Base-by-base conservation (phyloP, 2,329 filamentous ascomycete species). In the Fusarium palustre region DNA sequence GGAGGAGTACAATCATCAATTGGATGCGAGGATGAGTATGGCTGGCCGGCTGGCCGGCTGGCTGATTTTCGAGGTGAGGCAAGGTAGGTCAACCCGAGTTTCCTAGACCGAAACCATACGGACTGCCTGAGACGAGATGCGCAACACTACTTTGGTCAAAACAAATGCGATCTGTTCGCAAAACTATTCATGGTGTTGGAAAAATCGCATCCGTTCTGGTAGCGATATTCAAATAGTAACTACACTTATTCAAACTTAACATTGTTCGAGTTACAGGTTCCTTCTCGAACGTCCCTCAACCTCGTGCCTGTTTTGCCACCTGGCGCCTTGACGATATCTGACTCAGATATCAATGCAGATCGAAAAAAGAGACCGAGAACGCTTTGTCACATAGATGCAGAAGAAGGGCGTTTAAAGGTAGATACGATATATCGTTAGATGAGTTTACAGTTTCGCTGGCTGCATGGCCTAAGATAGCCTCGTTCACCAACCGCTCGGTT, bases 281-380 rank as follows among this genome's bases (percentile, higher is more conserved):
- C 24, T 16, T 55, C 56, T 46, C 41, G 28, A 38, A 59, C 28
- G 39, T 69, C 48, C 64, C 36, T n/a, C 50, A 18, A 15, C 38
- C 33, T 42, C 39, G 24, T 24, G 53, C 49, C 41, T 67, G 45
- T 57, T 70, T 69, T 70, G 67, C 66, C 67, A 69, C 67, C 46
- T 41, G 25, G 34, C 55, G 63, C 57, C 53, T 68, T 39, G 57
- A 59, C 54, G 15, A 66, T 53, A 68, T 69, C 67, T 70, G 67
- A 69, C 53, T 69, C 66, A 70, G 66, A 69, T 67, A 59, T 13
- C 54, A 59, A 46, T 52, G 11, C 47, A 20, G 31, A 49, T 56
- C 31, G 36, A 16, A 45, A 34, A 43, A 45, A 20, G 15, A 25
- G 20, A 41, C 50, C 13, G 16, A 64, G 38, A 39, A 22, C 30